Conservation (phyloP, 2,329 filamentous ascomycete species). For the Diaporthe sp. region DNA sequence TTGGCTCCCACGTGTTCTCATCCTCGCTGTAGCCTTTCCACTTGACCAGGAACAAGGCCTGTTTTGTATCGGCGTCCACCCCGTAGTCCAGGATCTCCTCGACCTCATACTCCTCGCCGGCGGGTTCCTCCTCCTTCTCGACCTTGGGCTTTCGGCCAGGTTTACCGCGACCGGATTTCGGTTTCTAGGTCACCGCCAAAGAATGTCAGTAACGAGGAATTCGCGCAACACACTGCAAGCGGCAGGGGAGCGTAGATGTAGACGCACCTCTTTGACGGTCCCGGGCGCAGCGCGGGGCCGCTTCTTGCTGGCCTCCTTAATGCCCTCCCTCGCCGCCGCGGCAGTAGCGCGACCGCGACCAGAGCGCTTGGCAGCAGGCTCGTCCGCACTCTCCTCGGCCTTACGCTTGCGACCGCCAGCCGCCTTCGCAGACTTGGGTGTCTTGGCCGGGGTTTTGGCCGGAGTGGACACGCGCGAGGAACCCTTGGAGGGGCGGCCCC, state of each 20-base stretch:
- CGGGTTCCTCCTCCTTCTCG: slow-evolving; percentile 33
- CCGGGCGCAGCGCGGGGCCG: slow-evolving; percentile 33
- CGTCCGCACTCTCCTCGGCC: slow-evolving; percentile 8
- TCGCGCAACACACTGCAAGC: neutral
- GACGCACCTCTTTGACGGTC: slow-evolving; percentile 34
- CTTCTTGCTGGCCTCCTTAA: slow-evolving; percentile 35
- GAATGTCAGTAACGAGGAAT: slow-evolving; percentile 1
- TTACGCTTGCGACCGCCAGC: slow-evolving; percentile 36
- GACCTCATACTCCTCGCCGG: slow-evolving; percentile 57
- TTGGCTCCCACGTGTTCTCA: slow-evolving; percentile 68
- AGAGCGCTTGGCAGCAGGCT: slow-evolving; percentile 30
- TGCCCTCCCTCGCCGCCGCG: slow-evolving; percentile 36
- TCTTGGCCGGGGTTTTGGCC: slow-evolving; percentile 40
- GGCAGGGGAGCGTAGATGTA: neutral
- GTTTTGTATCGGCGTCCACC: slow-evolving; percentile 52
- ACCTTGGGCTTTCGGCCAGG: slow-evolving; percentile 33
- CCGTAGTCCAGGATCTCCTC: slow-evolving; percentile 59
- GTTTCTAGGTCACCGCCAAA: neutral
- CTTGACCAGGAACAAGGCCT: slow-evolving; percentile 63
- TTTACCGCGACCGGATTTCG: slow-evolving; percentile 32
- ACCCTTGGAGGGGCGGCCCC: slow-evolving; percentile 41
- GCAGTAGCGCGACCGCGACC: slow-evolving; percentile 38
- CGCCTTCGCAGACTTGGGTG: slow-evolving; percentile 31
- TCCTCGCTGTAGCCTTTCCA: slow-evolving; percentile 62
- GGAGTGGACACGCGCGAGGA: slow-evolving; percentile 36